Base-by-base conservation (phyloP, 2,329 filamentous ascomycete genomes). In the Westerdykella aurantiaca region DNA sequence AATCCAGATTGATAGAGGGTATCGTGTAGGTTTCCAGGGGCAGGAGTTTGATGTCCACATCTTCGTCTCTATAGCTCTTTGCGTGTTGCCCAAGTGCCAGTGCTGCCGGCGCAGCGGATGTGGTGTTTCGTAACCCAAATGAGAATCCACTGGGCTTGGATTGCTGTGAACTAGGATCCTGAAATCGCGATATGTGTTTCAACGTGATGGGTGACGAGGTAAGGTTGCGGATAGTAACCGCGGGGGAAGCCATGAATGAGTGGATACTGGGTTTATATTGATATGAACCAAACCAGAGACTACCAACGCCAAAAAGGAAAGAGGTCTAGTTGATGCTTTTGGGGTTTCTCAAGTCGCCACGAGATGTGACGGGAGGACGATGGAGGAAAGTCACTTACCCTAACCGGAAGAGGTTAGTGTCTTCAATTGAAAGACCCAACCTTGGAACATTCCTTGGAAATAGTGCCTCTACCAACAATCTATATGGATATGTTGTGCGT, bases 221-320 rank as follows among this genome's bases (percentile, higher is more conserved):
- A 52, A 95, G 72, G 67, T 96, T 96, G 58, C 90, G 88, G 57
- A 96, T 80, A 4, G 79, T 86, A 53, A 95, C 72, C 16, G 63
- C 57, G n/a, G 57, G 41, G n/a, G 55, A 45, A 61, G 64, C 64
- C 31, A 13, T 33, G 14, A 33, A 33, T 33, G 31, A 14, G 31
- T 4, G 31, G 31, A 33, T 33, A 12, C 7, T 33, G 18, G 18
- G 18, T 6, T 21, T 21, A 4, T 4, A 21, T 4, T 6, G 6
- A 21, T 21, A 21, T 21, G 3, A 21, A 21, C 18, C 18, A 21
- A 21, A 6, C 18, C 4, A 21, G 4, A 4, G 18, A 21, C 18
- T 6, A 21, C 18, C 18, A 21, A 21, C 18, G 18, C 18, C 18
- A 21, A 21, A 21, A 21, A 21, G 18, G 18, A 21, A 21, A 21